A percentile compares a stretch with the other conserved stretches of the same genome.
phyloP scores from a whole-genome alignment of 2,329 filamentous ascomycete genomes.

The Knoxdaviesia capensis region DNA sequence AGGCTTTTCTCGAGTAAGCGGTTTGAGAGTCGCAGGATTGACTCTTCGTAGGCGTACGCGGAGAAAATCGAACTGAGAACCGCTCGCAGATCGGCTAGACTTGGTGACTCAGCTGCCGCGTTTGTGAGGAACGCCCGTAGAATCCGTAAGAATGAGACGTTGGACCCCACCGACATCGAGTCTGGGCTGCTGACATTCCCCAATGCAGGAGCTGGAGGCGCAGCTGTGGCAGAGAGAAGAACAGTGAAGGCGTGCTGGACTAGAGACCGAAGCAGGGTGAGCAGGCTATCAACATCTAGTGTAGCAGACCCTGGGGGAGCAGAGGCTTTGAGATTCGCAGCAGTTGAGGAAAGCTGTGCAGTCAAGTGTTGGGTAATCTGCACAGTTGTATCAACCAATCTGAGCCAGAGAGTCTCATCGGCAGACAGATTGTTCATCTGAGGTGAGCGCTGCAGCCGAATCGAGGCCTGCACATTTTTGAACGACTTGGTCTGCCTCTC shows the following conservation, averaged over 20 bases:
- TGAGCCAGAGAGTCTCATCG: constrained; percentile 38
- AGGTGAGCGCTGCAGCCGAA: too few relatives aligned
- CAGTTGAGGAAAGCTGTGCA: constrained; percentile 10
- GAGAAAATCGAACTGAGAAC: constrained; percentile 83
- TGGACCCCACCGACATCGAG: constrained; percentile 18
- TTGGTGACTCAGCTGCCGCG: constrained; percentile 64
- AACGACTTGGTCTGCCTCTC: constrained; percentile 57
- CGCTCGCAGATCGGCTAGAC: constrained; percentile 64
- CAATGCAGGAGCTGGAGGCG: constrained; percentile 8
- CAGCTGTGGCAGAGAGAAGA: constrained; percentile 49
- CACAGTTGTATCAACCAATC: constrained; percentile 38
- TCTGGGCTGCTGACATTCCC: not conserved
- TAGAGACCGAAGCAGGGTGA: constrained; percentile 49
- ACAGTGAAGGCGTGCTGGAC: constrained; percentile 87
- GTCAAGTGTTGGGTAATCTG: constrained; percentile 45
- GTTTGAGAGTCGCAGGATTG: constrained; percentile 68
- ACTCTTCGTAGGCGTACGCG: constrained; percentile 88
- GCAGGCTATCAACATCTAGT: constrained; percentile 39
- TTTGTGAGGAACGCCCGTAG: constrained; percentile 73
- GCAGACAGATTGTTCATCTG: constrained; percentile 16
- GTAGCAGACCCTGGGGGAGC: not conserved
- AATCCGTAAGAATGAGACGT: constrained; percentile 71
- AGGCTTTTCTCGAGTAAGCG: constrained; percentile 73
- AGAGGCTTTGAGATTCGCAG: constrained; percentile 6
- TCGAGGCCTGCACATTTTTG: constrained; percentile 12